These are phyloP conservation scores for Nothophoma quercina DNA, from an alignment of 2,329 filamentous ascomycete species.

Conservation along the genomic window DNA sequence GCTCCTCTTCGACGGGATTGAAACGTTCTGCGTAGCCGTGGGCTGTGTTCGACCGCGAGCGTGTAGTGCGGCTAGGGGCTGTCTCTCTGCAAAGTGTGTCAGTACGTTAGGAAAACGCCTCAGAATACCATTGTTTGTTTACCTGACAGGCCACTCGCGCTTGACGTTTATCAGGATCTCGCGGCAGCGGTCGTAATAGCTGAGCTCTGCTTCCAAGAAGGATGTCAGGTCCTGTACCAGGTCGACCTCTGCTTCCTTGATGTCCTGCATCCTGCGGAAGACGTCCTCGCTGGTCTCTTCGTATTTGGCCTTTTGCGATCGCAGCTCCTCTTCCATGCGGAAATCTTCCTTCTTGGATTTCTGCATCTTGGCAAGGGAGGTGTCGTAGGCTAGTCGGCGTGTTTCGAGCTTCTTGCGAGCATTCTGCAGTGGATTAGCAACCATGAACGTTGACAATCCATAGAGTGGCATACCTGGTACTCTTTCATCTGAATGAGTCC, in stretches of 20 bases:
- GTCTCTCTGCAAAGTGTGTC: slow-evolving; percentile 37
- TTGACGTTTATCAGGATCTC: slow-evolving; percentile 78
- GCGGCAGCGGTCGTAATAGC: slow-evolving; percentile 88
- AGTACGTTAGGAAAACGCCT: slow-evolving; percentile 10
- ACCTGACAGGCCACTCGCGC: slow-evolving; percentile 73
- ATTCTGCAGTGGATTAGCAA: slow-evolving; percentile 56
- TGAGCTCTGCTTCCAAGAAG: slow-evolving; percentile 88
- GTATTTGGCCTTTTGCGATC: slow-evolving; percentile 91
- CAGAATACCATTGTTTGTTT: slow-evolving; percentile 31
- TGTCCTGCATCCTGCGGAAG: slow-evolving; percentile 90
- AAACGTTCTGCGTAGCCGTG: slow-evolving; percentile 69
- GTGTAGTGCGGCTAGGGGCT: slow-evolving; percentile 51
- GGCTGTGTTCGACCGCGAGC: slow-evolving; percentile 69
- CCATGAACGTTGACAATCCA: neutral
- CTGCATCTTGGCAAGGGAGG: slow-evolving; percentile 86
- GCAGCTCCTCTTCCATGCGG: slow-evolving; percentile 88
- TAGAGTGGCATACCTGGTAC: slow-evolving; percentile 74
- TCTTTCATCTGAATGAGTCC: slow-evolving; percentile 96
- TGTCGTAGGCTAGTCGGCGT: slow-evolving; percentile 88
- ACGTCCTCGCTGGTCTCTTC: slow-evolving; percentile 96
- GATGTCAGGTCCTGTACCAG: slow-evolving; percentile 78
- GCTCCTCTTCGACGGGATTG: slow-evolving; percentile 65
- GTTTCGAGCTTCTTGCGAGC: slow-evolving; percentile 94
- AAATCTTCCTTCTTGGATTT: slow-evolving; percentile 95
- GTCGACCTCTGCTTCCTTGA: slow-evolving; percentile 89